Evolutionary conservation across 345 rosid genomes (phyloP).

Genomic region (Eucalyptus sideroxylon): DNA sequence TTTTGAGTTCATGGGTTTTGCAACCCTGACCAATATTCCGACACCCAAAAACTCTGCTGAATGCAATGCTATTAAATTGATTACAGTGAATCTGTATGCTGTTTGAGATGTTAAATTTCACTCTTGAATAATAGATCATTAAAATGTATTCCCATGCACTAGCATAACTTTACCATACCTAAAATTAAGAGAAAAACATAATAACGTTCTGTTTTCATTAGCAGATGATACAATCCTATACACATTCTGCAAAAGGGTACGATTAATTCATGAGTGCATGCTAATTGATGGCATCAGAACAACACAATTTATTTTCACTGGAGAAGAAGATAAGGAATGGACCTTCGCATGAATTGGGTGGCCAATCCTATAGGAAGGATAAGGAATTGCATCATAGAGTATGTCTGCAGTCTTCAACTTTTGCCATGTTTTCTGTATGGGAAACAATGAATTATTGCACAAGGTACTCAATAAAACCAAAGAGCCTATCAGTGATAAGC

Average conservation of each 20-base stretch:
- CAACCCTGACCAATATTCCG: not conserved
- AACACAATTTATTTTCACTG: not conserved
- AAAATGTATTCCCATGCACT: not conserved
- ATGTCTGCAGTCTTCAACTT: slow-evolving; percentile 40
- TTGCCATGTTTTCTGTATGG: slow-evolving; percentile 80
- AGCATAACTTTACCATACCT: not conserved
- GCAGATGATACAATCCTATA: not conserved
- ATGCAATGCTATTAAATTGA: not conserved
- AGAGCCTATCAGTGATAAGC: not conserved
- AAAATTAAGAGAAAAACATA: not conserved
- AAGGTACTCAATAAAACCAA: not conserved
- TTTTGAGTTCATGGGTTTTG: not conserved
- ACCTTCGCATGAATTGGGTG: slow-evolving; percentile 86
- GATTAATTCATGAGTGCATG: not conserved
- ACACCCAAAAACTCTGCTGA: not conserved
- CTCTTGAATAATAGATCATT: not conserved
- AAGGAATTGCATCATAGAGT: slow-evolving; percentile 76
- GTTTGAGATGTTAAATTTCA: not conserved
- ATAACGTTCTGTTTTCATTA: not conserved
- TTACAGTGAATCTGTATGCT: not conserved
- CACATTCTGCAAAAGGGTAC: not conserved
- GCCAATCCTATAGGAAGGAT: slow-evolving; percentile 57
- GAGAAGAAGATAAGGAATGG: not conserved
- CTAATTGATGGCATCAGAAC: not conserved
- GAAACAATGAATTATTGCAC: not conserved